Conservation (phyloP, 1,284 basidiomycete genomes). For the Leccinum griseonigrum region DNA sequence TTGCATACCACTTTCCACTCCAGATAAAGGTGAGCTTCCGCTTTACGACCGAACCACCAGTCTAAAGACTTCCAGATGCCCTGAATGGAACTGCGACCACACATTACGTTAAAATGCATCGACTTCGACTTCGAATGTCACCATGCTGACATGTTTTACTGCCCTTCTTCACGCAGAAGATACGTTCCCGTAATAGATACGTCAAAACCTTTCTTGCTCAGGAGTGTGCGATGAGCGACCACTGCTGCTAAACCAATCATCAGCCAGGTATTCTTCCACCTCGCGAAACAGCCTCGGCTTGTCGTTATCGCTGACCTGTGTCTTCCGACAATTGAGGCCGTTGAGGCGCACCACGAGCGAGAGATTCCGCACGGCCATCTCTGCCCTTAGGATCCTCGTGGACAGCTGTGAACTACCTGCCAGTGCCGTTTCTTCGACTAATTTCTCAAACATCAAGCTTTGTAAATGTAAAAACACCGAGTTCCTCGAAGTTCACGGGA, state of each 20-base stretch:
- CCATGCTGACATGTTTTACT: neutral
- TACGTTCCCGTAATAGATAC: neutral
- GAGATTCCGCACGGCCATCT: constrained; percentile 69
- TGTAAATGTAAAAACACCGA: constrained; percentile 49
- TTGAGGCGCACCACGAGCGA: constrained; percentile 60
- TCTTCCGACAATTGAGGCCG: constrained; percentile 55
- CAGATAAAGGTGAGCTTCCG: neutral
- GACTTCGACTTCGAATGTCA: neutral
- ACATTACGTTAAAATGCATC: neutral
- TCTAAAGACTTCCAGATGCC: neutral
- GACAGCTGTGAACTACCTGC: constrained; percentile 55
- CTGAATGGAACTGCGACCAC: neutral
- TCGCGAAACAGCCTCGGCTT: neutral
- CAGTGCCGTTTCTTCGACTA: constrained; percentile 48
- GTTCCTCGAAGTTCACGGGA: constrained; percentile 53
- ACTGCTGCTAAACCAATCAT: neutral
- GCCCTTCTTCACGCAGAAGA: neutral
- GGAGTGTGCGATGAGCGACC: neutral
- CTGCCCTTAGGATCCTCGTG: constrained; percentile 68
- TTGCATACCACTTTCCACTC: neutral
- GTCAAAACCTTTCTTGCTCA: neutral
- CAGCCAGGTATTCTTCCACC: neutral
- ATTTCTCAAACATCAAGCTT: constrained; percentile 55
- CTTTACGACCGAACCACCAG: neutral
- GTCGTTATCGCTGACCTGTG: neutral